Evolutionary conservation across 1,139 yeast genomes (phyloP).

Genomic region (Taphrina flavorubra): DNA sequence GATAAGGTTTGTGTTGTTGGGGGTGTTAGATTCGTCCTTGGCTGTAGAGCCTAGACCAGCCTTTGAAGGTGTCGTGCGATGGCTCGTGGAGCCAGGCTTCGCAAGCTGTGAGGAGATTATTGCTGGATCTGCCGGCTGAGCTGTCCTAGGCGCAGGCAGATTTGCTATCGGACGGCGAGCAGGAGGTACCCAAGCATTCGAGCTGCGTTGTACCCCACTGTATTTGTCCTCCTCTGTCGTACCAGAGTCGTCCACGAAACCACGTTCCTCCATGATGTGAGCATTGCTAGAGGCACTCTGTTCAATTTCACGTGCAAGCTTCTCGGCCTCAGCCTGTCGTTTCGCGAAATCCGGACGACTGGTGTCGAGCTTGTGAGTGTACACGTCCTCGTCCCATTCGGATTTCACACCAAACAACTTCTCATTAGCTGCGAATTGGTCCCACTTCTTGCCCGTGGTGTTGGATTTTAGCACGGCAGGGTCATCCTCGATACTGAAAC

Average conservation of each 20-base stretch:
- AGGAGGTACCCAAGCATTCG: constrained; percentile 34
- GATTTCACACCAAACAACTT: constrained; percentile 87
- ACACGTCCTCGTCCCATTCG: constrained; percentile 83
- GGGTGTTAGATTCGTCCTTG: constrained; percentile 11
- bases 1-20: constrained; percentile 44
- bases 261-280: constrained; percentile 92
- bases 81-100: constrained; percentile 21
- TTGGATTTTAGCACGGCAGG: constrained; percentile 45
- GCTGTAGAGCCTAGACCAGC: constrained; percentile 2
- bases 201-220: constrained; percentile 72
- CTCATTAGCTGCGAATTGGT: constrained; percentile 90
- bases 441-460: constrained; percentile 61
- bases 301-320: constrained; percentile 82
- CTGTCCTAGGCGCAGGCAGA: constrained; percentile 1
- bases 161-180: constrained; percentile 34
- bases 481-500: constrained; percentile 52
- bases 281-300: constrained; percentile 66
- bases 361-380: constrained; percentile 82
- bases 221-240: constrained; percentile 95
- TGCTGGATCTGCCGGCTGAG: constrained; percentile 38
- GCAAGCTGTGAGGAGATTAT: constrained; percentile 37
- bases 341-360: constrained; percentile 73
- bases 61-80: constrained; percentile 15
- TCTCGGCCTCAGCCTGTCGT: constrained; percentile 72
- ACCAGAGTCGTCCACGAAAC: constrained; percentile 75